Percentiles rank a stretch among this genome's conserved stretches.
These are phyloP conservation scores for Inosperma sp. DNA, from an alignment of 768 basidiomycete genomes.

Conservation along the genomic window DNA sequence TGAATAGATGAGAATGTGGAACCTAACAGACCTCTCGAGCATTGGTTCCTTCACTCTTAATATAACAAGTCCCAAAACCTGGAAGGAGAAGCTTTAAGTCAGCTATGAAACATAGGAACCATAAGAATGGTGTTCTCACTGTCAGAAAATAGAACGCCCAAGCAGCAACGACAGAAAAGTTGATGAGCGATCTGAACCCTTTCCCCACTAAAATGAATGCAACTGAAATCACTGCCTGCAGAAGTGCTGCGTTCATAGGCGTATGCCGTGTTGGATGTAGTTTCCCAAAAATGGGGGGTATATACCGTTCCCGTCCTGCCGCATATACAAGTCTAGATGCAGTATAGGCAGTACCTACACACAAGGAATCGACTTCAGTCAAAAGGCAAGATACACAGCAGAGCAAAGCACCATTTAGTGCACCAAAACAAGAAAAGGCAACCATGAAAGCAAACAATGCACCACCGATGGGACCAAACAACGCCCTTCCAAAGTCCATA, in stretches of 20 bases:
- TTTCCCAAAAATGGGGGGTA: slow-evolving; percentile 79
- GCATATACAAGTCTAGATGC: slow-evolving; percentile 83
- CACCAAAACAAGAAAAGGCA: slow-evolving; percentile 92
- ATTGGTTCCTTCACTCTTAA: slow-evolving; percentile 87
- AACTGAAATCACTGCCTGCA: slow-evolving; percentile 73
- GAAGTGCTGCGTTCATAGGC: slow-evolving; percentile 80
- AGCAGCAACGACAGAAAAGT: slow-evolving; percentile 82
- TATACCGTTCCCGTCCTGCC: slow-evolving; percentile 81
- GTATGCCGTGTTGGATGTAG: slow-evolving; percentile 74
- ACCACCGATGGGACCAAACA: slow-evolving; percentile 86
- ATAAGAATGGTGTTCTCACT: slow-evolving; percentile 39
- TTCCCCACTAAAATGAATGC: slow-evolving; percentile 82
- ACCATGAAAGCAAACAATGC: slow-evolving; percentile 87
- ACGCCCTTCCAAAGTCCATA: slow-evolving; percentile 83
- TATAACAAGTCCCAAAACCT: slow-evolving; percentile 87
- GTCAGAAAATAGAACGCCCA: slow-evolving; percentile 89
- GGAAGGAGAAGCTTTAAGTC: not conserved
- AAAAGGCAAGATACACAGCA: not conserved
- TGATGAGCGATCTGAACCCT: slow-evolving; percentile 83
- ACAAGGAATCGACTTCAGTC: not conserved
- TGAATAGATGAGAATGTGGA: not conserved
- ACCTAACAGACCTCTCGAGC: slow-evolving; percentile 59
- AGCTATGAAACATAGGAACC: not conserved
- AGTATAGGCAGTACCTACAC: slow-evolving; percentile 64
- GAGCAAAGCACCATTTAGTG: slow-evolving; percentile 66